phyloP scores from a whole-genome alignment of 2,329 filamentous ascomycete genomes.

The Calcarisporium arbuscula region DNA sequence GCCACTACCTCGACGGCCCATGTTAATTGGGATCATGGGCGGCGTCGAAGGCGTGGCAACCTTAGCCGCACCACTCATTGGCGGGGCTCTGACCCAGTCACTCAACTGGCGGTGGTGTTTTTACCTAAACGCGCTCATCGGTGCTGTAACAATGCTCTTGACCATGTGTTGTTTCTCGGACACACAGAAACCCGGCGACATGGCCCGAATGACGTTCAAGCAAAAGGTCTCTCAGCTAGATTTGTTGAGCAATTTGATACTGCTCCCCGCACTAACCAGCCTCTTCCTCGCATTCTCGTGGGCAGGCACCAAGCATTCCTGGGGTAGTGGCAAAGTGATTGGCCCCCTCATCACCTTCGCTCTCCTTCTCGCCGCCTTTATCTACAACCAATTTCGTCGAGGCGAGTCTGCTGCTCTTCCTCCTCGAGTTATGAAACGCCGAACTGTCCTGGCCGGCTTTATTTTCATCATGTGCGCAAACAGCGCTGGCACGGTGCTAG shows the following conservation, averaged over 20 bases:
- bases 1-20: too few species aligned
- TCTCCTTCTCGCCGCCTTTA: too few species aligned
- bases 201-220: too few species aligned
- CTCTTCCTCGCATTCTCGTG: slow-evolving; percentile 42
- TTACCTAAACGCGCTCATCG: slow-evolving; percentile 24
- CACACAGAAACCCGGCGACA: too few species aligned
- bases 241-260: slow-evolving; percentile 15
- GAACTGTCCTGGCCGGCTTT: slow-evolving; percentile 26
- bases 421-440: slow-evolving; percentile 30
- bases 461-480: slow-evolving; percentile 30
- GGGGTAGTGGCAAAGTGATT: slow-evolving; percentile 23
- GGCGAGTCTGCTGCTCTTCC: slow-evolving; percentile 38
- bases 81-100: slow-evolving; percentile 19
- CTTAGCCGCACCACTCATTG: slow-evolving; percentile 17
- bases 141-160: slow-evolving; percentile 3
- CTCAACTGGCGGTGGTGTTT: slow-evolving; percentile 30
- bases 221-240: slow-evolving; percentile 18
- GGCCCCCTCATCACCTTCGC: too few species aligned
- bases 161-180: slow-evolving; percentile 5
- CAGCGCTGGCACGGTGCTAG: slow-evolving; percentile 18
- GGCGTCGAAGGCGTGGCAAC: slow-evolving; percentile 13
- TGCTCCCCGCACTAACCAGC: slow-evolving; percentile 31
- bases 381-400: too few species aligned
- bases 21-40: too few species aligned
- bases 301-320: slow-evolving; percentile 28